A percentile compares a stretch with the other conserved stretches of the same genome.
Evolutionary conservation across 192 early-diverging fungal species (phyloP).

Genomic region (Cladochytrium replicatum): DNA sequence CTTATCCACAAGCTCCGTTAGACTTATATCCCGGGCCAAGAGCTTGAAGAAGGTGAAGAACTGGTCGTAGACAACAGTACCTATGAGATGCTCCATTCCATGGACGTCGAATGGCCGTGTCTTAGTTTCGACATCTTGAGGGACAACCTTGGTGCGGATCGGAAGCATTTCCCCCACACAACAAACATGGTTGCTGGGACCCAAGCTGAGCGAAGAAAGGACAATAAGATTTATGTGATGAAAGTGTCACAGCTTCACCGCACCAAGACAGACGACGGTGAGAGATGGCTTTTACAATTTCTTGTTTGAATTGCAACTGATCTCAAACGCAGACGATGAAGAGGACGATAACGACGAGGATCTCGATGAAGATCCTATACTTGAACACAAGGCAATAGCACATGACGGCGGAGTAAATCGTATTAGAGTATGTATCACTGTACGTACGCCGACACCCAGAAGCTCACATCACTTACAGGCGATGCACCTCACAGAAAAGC

Average conservation of each 20-base stretch:
- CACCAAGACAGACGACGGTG: conserved; percentile 81
- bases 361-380: conserved; percentile 89
- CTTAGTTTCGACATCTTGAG: conserved; percentile 91
- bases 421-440: conserved; percentile 46
- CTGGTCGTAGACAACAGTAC: conserved; percentile 89
- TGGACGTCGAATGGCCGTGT: conserved; percentile 92
- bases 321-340: conserved; percentile 29
- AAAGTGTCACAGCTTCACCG: conserved; percentile 89
- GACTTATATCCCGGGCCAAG: conserved; percentile 88
- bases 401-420: conserved; percentile 94
- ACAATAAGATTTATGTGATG: conserved; percentile 90
- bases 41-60: conserved; percentile 74
- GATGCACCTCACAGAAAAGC: conserved; percentile 64
- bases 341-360: conserved; percentile 75
- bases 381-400: conserved; percentile 72
- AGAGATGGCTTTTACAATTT: too few relatives aligned
- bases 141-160: conserved; percentile 61
- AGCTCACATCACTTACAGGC: conserved; percentile 22
- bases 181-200: conserved; percentile 89
- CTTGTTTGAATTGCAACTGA: background rate
- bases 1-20: too few relatives aligned
- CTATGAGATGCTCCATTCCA: conserved; percentile 93
- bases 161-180: conserved; percentile 72
- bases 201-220: conserved; percentile 68
- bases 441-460: too few relatives aligned